These are phyloP conservation scores for Chytridium lagenaria DNA, from an alignment of 371 early-diverging fungal species.

Conservation along the genomic window DNA sequence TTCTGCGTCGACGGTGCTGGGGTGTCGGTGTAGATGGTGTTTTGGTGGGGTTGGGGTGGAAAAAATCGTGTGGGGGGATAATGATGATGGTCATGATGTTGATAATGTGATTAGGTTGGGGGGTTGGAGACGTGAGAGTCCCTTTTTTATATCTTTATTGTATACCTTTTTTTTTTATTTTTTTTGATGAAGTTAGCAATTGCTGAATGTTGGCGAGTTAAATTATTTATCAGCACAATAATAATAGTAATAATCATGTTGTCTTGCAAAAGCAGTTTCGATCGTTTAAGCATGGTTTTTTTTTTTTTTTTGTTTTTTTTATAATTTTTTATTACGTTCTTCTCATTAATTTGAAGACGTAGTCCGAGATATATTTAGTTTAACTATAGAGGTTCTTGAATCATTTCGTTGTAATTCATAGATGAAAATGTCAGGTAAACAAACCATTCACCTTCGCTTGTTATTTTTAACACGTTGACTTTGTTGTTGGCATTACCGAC, in stretches of 20 bases:
- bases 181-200: neutral
- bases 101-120: neutral
- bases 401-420: too few relatives aligned
- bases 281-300: neutral
- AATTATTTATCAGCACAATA: neutral
- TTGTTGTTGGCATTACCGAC: too few relatives aligned
- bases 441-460: too few relatives aligned
- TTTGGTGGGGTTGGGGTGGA: neutral
- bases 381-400: too few relatives aligned
- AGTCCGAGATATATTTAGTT: too few relatives aligned
- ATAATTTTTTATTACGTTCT: too few relatives aligned
- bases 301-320: neutral
- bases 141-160: too few relatives aligned
- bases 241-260: neutral
- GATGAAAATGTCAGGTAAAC: too few relatives aligned
- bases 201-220: neutral
- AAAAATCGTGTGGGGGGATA: neutral
- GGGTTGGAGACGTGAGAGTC: neutral
- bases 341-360: too few relatives aligned
- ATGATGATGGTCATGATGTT: neutral
- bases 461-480: too few relatives aligned
- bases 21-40: neutral
- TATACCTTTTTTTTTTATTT: too few relatives aligned
- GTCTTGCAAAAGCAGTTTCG: neutral
- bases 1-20: neutral